Base-by-base conservation (phyloP, 1,284 basidiomycete genomes). In the Takashimella tepidaria region DNA sequence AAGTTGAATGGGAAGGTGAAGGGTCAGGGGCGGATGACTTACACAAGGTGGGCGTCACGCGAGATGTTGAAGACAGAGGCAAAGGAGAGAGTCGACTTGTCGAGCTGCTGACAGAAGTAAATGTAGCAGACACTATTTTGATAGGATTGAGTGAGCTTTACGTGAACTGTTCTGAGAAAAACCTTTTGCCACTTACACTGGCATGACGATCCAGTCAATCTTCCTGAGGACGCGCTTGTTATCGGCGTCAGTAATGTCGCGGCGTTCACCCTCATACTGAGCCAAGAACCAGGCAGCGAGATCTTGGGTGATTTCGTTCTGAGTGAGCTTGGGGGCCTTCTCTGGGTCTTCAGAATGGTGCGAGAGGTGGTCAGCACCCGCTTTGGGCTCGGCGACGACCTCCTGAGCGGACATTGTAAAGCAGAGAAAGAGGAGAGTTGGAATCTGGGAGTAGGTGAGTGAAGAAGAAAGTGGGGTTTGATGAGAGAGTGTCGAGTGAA, bases 81-180 rank as follows among this genome's bases (percentile, higher is more conserved):
- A 46, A 64, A 67, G 13, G 62, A 59, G 19, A 69, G 41, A 37
- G 58, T 53, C 5, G 59, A 59, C 55, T 69, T 69, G 56, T 69
- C 67, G 25, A 67, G 61, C 49, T 69, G 65, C 51, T 68, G 64
- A 41, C 54, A 61, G 37, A 68, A 66, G 57, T 66, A 66, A 22
- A 66, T 56, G 44, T 56, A 59, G 50, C 56, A 64, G 37, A 61
- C 48, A 46, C 55, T 57, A 42, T 16, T 3, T 21, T n/a, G 13
- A 11, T n/a, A n/a, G n/a, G n/a, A n/a, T n/a, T n/a, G n/a, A n/a
- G n/a, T n/a, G n/a, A n/a, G n/a, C n/a, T 19, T 26, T 40, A 22
- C 45, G 41, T 27, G 27, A 37, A 22, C n/a, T 13, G 11, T 26
- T 24, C 6, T 12, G 40, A 13, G 10, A 16, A 12, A 44, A n/a